Conservation (phyloP, 1,139 yeast species). For the Geotrichum histeridarum region DNA sequence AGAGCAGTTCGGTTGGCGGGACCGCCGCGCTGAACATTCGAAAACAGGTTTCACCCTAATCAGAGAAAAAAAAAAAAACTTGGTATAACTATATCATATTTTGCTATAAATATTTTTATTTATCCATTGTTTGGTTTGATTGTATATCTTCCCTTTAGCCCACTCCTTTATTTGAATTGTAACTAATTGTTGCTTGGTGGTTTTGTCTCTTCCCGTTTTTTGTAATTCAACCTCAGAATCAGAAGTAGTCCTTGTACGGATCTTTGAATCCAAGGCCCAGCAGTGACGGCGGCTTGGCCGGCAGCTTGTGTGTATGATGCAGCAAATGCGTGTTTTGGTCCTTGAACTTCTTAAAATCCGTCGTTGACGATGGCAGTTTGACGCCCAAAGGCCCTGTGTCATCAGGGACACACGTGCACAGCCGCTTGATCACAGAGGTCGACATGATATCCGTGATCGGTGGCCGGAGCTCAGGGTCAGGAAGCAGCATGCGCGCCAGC, state of each 20-base stretch:
- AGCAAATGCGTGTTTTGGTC: conserved; percentile 11
- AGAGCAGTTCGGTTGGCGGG: too few relatives aligned
- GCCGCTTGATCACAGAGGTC: conserved; percentile 7
- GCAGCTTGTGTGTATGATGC: conserved; percentile 14
- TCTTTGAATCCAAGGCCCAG: conserved; percentile 17
- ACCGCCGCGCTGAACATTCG: too few relatives aligned
- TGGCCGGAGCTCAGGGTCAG: conserved; percentile 66
- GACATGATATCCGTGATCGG: conserved; percentile 61
- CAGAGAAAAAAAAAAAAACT: too few relatives aligned
- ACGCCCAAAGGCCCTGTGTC: neutral
- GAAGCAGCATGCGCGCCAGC: conserved; percentile 52
- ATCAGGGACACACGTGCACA: conserved; percentile 12
- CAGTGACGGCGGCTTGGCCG: conserved; percentile 15
- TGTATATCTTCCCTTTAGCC: too few relatives aligned
- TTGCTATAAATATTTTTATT: too few relatives aligned
- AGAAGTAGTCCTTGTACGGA: conserved; percentile 13
- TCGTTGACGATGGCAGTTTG: conserved; percentile 3
- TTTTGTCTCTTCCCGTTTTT: neutral
- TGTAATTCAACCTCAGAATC: neutral
- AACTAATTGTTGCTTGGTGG: neutral
- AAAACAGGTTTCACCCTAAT: too few relatives aligned
- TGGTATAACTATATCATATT: too few relatives aligned
- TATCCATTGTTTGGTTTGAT: too few relatives aligned
- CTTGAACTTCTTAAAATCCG: conserved; percentile 12
- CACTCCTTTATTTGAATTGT: too few relatives aligned